Evolutionary conservation across 2,329 filamentous ascomycete genomes (phyloP), one percentile per base, ranked within the genome.

Genomic region (Trichophyton equinum): DNA sequence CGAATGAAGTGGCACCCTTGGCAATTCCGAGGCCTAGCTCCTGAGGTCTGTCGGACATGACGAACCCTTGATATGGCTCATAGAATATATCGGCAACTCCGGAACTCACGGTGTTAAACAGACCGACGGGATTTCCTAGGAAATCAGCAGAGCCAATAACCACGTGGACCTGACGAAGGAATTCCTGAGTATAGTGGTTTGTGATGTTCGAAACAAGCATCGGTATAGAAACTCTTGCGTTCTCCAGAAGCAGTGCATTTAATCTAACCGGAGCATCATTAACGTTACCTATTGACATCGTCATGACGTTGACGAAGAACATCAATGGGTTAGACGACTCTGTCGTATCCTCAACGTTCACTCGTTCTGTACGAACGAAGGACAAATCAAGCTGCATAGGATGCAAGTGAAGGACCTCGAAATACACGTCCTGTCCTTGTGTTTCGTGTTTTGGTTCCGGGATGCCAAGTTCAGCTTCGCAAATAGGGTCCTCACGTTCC

Each of bases 81-180:
- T 99, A 99, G 78, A 99, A 99, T 71, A 99, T 96, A 72, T 96
- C 94, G 20, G 89, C 91, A 59, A 99, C 89, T 67, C 95, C 94
- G 53, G 94, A 99, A 68, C 90, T 95, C 74, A 99, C 88, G 71
- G 92, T 99, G 78, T 95, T 97, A 84, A 99, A 99, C 49, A 99
- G 79, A 51, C 94, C 94, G 15, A 99, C 95, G 0, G 94, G 94
- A 68, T 99, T 99, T 42, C 94, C 94, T 4, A 99, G 80, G 81
- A 99, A 97, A 73, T 99, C 94, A 4, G 94, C 94, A 4, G 92
- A 97, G 18, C 94, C 94, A 61, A 99, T 83, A 66, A 99, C 94
- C 75, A 97, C 91, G 79, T 99, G 95, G 15, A 99, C 87, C 76
- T 99, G 94, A 68, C 94, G 89, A 60, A 99, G 82, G 46, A 90